Percentiles rank a stretch among this genome's conserved stretches.
These are phyloP conservation scores for Telfairia occidentalis DNA, from an alignment of 331 rosid genomes.

Conservation along the genomic window DNA sequence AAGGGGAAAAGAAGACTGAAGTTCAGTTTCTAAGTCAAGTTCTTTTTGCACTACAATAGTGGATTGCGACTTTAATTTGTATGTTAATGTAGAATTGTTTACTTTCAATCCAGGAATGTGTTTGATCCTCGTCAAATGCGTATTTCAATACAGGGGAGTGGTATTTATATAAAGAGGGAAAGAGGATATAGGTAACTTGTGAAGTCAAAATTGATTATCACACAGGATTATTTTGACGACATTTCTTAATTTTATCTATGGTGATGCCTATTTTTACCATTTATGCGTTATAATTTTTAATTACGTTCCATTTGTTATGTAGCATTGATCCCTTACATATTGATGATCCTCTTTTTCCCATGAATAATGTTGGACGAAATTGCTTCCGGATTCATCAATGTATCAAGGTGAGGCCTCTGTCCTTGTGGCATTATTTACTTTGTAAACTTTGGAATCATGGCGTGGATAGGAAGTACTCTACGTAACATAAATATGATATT, in stretches of 20 bases:
- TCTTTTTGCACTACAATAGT: not conserved
- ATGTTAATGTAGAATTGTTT: conserved; percentile 5
- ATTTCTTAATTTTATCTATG: not conserved
- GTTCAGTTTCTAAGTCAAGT: not conserved
- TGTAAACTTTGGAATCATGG: not conserved
- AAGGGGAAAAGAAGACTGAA: not conserved
- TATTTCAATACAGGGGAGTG: conserved; percentile 93
- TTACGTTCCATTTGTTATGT: conserved; percentile 21
- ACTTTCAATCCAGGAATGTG: conserved; percentile 49
- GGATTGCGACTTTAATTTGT: not conserved
- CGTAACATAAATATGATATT: not conserved
- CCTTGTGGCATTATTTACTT: conserved; percentile 7
- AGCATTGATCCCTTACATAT: conserved; percentile 96
- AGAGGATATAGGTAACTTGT: conserved; percentile 81
- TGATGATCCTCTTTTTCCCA: conserved; percentile 88
- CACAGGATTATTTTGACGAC: not conserved
- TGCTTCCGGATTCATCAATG: conserved; percentile 97
- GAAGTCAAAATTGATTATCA: not conserved
- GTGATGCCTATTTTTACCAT: not conserved
- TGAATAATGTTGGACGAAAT: conserved; percentile 91
- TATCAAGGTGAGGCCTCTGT: conserved; percentile 52
- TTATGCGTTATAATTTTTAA: conserved; percentile 1
- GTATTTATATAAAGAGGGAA: conserved; percentile 85
- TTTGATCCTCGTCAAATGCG: conserved; percentile 98
- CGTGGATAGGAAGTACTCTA: not conserved